phyloP scores from a whole-genome alignment of 345 rosid species.

The Cardiospermum halicacabum region DNA sequence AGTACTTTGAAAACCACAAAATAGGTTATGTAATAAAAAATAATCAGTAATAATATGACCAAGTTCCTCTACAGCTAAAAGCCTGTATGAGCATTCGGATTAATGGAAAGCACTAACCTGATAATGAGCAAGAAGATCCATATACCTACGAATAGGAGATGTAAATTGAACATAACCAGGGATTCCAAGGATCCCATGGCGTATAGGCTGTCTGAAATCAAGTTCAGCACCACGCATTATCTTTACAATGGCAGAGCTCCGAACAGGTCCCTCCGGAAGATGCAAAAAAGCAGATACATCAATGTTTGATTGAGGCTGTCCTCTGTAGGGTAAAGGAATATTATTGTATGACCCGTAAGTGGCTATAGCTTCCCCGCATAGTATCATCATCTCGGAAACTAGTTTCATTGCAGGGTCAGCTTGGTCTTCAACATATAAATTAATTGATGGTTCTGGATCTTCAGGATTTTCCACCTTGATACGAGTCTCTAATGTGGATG shows the following conservation, averaged over 20 bases:
- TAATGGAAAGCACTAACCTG: conserved; percentile 47
- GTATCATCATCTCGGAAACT: conserved; percentile 96
- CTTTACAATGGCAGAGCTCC: conserved; percentile 68
- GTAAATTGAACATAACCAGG: conserved; percentile 98
- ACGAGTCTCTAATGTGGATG: conserved; percentile 74
- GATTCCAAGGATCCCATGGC: conserved; percentile 83
- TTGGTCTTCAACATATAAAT: conserved; percentile 84
- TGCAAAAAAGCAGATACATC: conserved; percentile 74
- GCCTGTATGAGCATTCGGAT: neutral
- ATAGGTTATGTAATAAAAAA: neutral
- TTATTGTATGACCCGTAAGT: conserved; percentile 68
- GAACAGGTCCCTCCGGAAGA: conserved; percentile 95
- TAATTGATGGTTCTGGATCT: conserved; percentile 71
- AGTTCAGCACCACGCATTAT: conserved; percentile 88
- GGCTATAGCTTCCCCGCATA: conserved; percentile 92
- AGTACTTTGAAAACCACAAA: neutral
- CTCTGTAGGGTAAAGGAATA: conserved; percentile 88
- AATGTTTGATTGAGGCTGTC: conserved; percentile 91
- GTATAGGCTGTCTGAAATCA: conserved; percentile 77
- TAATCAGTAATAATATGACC: neutral
- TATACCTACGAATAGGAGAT: conserved; percentile 93
- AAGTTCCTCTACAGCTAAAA: neutral
- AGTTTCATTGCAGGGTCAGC: conserved; percentile 91
- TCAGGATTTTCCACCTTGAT: conserved; percentile 85
- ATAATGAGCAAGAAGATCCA: conserved; percentile 97